Percentiles rank a stretch among this genome's conserved stretches.
These are phyloP conservation scores for Clonostachys byssicola DNA, from an alignment of 2,329 filamentous ascomycete genomes.

Conservation along the genomic window DNA sequence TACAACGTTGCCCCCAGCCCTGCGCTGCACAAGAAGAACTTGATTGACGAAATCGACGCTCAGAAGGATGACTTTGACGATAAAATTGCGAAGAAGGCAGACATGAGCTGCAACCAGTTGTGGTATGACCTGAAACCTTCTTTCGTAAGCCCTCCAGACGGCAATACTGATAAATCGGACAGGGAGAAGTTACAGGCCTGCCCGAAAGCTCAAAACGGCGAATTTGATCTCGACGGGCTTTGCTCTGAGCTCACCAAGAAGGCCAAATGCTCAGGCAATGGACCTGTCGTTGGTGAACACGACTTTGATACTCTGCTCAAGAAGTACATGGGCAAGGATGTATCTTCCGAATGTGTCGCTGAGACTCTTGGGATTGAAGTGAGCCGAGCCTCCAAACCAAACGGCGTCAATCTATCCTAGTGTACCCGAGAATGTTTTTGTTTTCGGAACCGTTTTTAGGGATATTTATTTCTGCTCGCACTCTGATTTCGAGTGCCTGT, in stretches of 20 bases:
- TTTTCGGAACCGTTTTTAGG: too few species aligned
- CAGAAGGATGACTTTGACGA: constrained; percentile 68
- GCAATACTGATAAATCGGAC: constrained; percentile 1
- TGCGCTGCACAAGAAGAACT: constrained; percentile 54
- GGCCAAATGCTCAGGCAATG: constrained; percentile 88
- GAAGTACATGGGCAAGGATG: constrained; percentile 51
- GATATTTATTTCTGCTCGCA: background rate
- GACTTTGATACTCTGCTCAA: constrained; percentile 81
- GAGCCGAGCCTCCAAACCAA: constrained; percentile 14
- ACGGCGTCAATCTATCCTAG: constrained; percentile 3
- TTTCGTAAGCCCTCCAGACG: background rate
- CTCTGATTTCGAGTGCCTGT: background rate
- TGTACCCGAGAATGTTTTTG: background rate
- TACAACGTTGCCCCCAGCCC: constrained; percentile 60
- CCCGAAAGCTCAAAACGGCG: constrained; percentile 82
- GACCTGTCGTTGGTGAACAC: constrained; percentile 82
- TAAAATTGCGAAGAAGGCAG: constrained; percentile 49
- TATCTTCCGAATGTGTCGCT: constrained; percentile 23
- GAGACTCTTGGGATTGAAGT: constrained; percentile 58
- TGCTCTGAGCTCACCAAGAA: constrained; percentile 93
- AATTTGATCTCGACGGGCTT: constrained; percentile 89
- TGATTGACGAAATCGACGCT: constrained; percentile 75
- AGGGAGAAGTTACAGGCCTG: constrained; percentile 91
- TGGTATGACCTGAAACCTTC: constrained; percentile 61
- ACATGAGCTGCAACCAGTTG: constrained; percentile 85